phyloP scores from a whole-genome alignment of 163 green algal genomes.

The Coccomyxa subellipsoidea region DNA sequence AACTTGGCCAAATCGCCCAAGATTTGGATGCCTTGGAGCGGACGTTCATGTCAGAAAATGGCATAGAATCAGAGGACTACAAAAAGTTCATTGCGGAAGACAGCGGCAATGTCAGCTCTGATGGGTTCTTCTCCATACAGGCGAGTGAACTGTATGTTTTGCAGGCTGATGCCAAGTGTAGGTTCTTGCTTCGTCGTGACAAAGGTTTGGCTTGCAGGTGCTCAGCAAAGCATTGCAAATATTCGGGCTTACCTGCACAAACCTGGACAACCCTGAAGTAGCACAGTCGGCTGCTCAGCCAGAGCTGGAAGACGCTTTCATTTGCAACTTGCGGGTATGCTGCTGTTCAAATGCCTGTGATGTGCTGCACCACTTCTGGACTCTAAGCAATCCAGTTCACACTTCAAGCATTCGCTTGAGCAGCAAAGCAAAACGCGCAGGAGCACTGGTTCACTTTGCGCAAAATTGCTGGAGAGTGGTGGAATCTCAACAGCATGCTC shows the following conservation, averaged over 20 bases:
- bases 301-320: conserved; percentile 67
- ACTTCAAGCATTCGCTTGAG: too few relatives aligned
- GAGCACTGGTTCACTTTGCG: conserved; percentile 92
- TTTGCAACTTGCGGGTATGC: conserved; percentile 78
- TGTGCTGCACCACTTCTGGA: background rate
- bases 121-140: conserved; percentile 87
- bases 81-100: conserved; percentile 47
- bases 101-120: conserved; percentile 64
- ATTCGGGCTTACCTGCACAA: conserved; percentile 54
- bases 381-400: too few relatives aligned
- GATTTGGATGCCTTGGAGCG: conserved; percentile 77
- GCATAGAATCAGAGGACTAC: conserved; percentile 44
- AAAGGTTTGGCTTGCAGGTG: conserved; percentile 45
- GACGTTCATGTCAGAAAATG: conserved; percentile 58
- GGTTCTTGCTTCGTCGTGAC: background rate
- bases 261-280: conserved; percentile 47
- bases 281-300: conserved; percentile 40
- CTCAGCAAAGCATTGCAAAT: conserved; percentile 71
- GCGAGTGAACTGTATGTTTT: conserved; percentile 9
- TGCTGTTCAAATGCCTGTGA: background rate
- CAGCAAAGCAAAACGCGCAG: too few relatives aligned
- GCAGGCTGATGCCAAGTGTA: background rate
- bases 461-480: conserved; percentile 57
- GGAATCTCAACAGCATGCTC: conserved; percentile 86
- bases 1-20: conserved; percentile 74